Conservation (phyloP, 2,329 filamentous ascomycete genomes). For the Aspergillus japonicus region DNA sequence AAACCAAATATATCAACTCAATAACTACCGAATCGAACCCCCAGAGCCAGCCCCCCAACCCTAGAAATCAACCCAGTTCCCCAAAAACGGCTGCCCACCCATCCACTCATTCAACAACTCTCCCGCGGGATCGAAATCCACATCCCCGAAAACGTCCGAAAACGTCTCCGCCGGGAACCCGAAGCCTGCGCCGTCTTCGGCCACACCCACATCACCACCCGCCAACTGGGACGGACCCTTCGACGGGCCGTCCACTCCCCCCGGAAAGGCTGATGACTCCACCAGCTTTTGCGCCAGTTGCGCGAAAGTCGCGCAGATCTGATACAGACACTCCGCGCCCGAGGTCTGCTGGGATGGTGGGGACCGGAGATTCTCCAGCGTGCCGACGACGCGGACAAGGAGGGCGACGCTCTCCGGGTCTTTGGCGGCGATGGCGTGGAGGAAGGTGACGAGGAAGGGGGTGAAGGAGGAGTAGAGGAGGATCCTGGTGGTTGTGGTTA, state of each 20-base stretch:
- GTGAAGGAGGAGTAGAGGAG: conserved; percentile 4
- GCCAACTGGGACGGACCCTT: not conserved
- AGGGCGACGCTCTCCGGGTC: conserved; percentile 17
- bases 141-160: not conserved
- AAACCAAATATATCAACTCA: too few species aligned
- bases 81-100: not conserved
- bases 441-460: conserved; percentile 24
- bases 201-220: not conserved
- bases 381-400: conserved; percentile 17
- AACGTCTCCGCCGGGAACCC: not conserved
- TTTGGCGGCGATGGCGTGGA: conserved; percentile 20
- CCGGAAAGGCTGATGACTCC: not conserved
- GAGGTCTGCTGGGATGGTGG: not conserved
- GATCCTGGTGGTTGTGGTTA: not conserved
- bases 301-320: conserved; percentile 14
- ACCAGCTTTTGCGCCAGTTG: conserved; percentile 10
- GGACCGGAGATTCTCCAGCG: conserved; percentile 6
- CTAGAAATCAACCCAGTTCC: not conserved
- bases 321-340: conserved; percentile 14
- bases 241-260: not conserved
- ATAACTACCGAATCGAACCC: too few species aligned
- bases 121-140: not conserved
- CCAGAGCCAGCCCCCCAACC: too few species aligned
- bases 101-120: conserved; percentile 1
- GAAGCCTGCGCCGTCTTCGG: not conserved